Conservation (phyloP, 352 stramenopile genomes). For the Globisporangium cystogenes region DNA sequence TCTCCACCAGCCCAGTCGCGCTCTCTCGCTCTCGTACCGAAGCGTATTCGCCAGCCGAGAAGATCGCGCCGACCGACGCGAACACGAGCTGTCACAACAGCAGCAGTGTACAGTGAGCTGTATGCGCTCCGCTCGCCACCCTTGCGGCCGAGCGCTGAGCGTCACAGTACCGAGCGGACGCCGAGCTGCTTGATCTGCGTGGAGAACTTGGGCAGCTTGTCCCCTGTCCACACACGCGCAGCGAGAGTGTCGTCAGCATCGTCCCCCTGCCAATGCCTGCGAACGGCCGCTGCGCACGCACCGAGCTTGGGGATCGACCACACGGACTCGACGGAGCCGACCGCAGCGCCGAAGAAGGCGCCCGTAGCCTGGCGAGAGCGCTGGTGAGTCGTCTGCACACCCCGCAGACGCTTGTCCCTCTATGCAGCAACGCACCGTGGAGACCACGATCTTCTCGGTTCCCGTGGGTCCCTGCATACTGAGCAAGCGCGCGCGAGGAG, state of each 20-base stretch:
- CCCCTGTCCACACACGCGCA: constrained; percentile 23
- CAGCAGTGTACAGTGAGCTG: neutral
- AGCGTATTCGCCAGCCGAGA: constrained; percentile 60
- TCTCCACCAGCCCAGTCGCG: no score
- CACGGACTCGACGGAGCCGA: constrained; percentile 78
- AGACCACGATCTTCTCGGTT: constrained; percentile 77
- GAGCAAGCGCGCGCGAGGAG: neutral
- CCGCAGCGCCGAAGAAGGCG: constrained; percentile 69
- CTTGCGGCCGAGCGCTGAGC: no score
- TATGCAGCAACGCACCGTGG: constrained; percentile 34
- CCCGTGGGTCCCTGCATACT: constrained; percentile 52
- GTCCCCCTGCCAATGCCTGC: neutral
- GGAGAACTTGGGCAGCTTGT: constrained; percentile 77
- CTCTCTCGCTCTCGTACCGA: constrained; percentile 13
- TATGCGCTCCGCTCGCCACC: neutral
- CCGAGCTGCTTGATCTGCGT: constrained; percentile 79
- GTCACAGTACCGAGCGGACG: constrained; percentile 47
- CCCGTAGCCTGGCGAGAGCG: constrained; percentile 38
- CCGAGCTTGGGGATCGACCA: constrained; percentile 86
- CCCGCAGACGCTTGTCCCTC: neutral
- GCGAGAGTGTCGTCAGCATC: neutral
- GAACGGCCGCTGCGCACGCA: constrained; percentile 15
- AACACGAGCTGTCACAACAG: constrained; percentile 54
- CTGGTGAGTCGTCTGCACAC: neutral
- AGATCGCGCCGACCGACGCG: constrained; percentile 53